A percentile compares a stretch with the other conserved stretches of the same genome.
Conservation (phyloP, 257 asterid genomes). For the Thymus quinquecostatus region DNA sequence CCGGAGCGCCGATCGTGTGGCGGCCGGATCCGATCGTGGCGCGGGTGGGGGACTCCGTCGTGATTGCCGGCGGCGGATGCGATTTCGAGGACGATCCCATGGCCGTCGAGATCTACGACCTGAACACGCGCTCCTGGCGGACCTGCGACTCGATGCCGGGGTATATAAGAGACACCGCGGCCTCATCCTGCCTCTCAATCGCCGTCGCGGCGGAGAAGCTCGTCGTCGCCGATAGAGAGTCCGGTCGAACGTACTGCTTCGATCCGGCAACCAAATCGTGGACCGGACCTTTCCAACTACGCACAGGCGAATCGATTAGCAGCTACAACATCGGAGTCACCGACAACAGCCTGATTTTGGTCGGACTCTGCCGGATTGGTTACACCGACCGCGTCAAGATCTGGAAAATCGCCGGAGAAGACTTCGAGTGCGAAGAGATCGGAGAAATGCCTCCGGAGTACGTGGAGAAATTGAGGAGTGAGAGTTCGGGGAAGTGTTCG, state of each 20-base stretch:
- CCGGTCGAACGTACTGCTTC: slow-evolving; percentile 59
- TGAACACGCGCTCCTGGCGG: slow-evolving; percentile 40
- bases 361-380: slow-evolving; percentile 44
- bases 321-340: slow-evolving; percentile 49
- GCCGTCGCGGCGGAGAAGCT: slow-evolving; percentile 53
- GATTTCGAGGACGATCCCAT: slow-evolving; percentile 73
- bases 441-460: slow-evolving; percentile 63
- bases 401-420: slow-evolving; percentile 43
- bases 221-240: slow-evolving; percentile 48
- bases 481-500: slow-evolving; percentile 35
- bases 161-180: slow-evolving; percentile 47
- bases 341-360: slow-evolving; percentile 35
- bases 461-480: slow-evolving; percentile 45
- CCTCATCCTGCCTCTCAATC: slow-evolving; percentile 56
- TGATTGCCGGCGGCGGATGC: slow-evolving; percentile 80
- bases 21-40: slow-evolving; percentile 73
- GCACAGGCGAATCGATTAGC: slow-evolving; percentile 40
- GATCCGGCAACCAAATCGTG: slow-evolving; percentile 54
- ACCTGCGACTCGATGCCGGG: slow-evolving; percentile 62
- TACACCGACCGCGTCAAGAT: slow-evolving; percentile 47
- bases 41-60: slow-evolving; percentile 50
- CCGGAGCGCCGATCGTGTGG: slow-evolving; percentile 54
- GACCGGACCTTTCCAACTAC: slow-evolving; percentile 43
- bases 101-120: slow-evolving; percentile 66
- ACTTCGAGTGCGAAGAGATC: slow-evolving; percentile 42